Percentiles rank a stretch among this genome's conserved stretches.
Evolutionary conservation across 1,284 basidiomycete genomes (phyloP).

Genomic region (Tremellales sp.): DNA sequence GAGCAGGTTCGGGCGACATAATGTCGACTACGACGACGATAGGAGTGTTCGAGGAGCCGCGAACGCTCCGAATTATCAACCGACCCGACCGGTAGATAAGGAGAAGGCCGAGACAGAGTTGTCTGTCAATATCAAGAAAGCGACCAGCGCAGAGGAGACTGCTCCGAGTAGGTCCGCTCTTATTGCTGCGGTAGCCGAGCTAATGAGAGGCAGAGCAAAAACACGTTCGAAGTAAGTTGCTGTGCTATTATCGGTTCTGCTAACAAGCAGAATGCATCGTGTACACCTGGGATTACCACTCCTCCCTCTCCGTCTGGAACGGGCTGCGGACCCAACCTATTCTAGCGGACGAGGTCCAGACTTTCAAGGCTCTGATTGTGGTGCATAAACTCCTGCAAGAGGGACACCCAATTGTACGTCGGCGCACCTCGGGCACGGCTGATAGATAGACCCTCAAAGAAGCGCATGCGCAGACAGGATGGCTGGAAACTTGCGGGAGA

Average conservation of each 20-base stretch:
- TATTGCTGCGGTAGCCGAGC: neutral
- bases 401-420: conserved; percentile 81
- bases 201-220: conserved; percentile 70
- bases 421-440: neutral
- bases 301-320: conserved; percentile 95
- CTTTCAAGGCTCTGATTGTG: conserved; percentile 91
- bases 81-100: conserved; percentile 91
- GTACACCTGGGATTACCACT: conserved; percentile 97
- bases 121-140: conserved; percentile 91
- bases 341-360: conserved; percentile 89
- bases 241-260: neutral
- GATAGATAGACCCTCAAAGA: conserved; percentile 77
- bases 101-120: conserved; percentile 93
- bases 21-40: conserved; percentile 37
- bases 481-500: conserved; percentile 90
- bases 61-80: conserved; percentile 59
- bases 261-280: conserved; percentile 77
- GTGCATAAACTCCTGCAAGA: conserved; percentile 95
- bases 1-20: conserved; percentile 34
- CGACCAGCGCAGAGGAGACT: conserved; percentile 84
- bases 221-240: conserved; percentile 82
- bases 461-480: conserved; percentile 90
- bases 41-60: conserved; percentile 26
- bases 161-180: conserved; percentile 52
- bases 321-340: conserved; percentile 91